Conservation (phyloP, 192 early-diverging fungal species). For the Mortierella claussenii region DNA sequence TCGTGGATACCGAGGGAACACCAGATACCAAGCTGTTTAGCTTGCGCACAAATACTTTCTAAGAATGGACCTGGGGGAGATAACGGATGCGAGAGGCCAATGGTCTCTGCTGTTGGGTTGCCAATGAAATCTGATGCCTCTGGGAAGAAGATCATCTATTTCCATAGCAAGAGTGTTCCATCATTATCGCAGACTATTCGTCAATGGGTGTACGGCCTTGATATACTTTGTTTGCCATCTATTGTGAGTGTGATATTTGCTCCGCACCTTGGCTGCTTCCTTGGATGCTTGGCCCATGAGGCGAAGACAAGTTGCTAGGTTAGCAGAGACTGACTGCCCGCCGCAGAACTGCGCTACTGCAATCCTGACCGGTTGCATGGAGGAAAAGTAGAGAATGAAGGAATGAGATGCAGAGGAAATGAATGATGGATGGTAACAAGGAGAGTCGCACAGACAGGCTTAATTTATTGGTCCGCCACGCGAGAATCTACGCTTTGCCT, state of each 20-base stretch:
- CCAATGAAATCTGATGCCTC: conserved; percentile 88
- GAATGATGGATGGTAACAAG: conserved; percentile 5
- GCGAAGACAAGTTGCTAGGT: conserved; percentile 68
- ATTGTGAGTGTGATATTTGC: no score
- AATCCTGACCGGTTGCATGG: conserved; percentile 30
- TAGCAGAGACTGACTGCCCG: conserved; percentile 63
- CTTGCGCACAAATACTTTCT: conserved; percentile 65
- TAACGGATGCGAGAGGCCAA: conserved; percentile 60
- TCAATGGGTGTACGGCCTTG: no score
- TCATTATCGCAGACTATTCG: no score
- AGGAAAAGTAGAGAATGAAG: neutral
- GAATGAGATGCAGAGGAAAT: neutral
- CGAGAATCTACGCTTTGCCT: no score
- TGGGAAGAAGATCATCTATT: conserved; percentile 80
- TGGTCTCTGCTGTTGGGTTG: conserved; percentile 58
- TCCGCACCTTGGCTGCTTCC: conserved; percentile 64
- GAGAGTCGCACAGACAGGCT: no score
- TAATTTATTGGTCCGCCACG: no score
- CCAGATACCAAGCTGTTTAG: conserved; percentile 69
- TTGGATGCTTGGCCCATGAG: conserved; percentile 69
- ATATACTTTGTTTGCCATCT: no score
- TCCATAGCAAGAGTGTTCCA: no score
- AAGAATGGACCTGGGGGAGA: conserved; percentile 63
- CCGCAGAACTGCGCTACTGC: conserved; percentile 84
- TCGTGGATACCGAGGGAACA: conserved; percentile 87